phyloP scores from a whole-genome alignment of 345 rosid genomes.

The Moricandia arvensis region DNA sequence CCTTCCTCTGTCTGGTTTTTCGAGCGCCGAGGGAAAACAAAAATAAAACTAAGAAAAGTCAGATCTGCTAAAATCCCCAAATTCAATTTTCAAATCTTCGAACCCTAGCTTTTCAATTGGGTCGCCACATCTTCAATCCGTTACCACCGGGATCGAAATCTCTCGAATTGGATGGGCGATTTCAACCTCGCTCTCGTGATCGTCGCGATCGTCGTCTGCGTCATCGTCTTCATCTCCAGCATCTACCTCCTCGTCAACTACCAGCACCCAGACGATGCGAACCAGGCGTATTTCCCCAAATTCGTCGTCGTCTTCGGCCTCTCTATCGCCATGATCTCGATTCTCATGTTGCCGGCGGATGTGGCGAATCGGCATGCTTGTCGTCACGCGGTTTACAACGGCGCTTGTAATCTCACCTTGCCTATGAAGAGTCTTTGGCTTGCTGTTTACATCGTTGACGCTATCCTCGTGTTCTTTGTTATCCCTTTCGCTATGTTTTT shows the following conservation, averaged over 20 bases:
- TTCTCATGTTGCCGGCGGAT: constrained; percentile 97
- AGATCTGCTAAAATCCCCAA: constrained; percentile 41
- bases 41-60: background rate
- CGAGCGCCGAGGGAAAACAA: constrained; percentile 14
- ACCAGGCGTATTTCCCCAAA: constrained; percentile 98
- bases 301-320: constrained; percentile 94
- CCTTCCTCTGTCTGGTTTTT: constrained; percentile 25
- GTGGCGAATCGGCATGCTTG: constrained; percentile 99
- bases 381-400: constrained; percentile 82
- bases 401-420: constrained; percentile 93
- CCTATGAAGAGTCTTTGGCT: constrained; percentile 99
- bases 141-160: constrained; percentile 21
- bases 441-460: constrained; percentile 77
- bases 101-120: constrained; percentile 26
- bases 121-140: constrained; percentile 4
- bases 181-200: constrained; percentile 98
- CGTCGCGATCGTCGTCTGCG: constrained; percentile 88
- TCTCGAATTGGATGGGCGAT: constrained; percentile 75
- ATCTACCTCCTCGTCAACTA: constrained; percentile 94
- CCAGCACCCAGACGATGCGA: constrained; percentile 98
- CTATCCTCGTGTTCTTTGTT: constrained; percentile 86
- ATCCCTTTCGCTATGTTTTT: constrained; percentile 99
- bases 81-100: constrained; percentile 10
- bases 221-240: constrained; percentile 83
- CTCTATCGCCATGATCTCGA: constrained; percentile 81